These are phyloP conservation scores for Ganoderma lingzhi DNA, from an alignment of 1,284 basidiomycete genomes.

Conservation along the genomic window DNA sequence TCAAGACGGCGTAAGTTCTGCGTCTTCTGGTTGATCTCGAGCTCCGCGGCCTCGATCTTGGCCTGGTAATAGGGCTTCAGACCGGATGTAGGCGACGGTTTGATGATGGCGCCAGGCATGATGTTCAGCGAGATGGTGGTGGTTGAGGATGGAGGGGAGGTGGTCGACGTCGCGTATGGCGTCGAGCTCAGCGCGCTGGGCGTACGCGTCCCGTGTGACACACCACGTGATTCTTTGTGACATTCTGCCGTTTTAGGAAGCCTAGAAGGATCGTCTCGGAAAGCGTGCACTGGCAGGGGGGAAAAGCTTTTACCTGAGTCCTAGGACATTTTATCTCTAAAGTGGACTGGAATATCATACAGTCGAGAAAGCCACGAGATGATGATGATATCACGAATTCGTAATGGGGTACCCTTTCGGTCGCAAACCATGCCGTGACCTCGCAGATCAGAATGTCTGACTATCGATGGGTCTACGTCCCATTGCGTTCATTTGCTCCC, in stretches of 20 bases:
- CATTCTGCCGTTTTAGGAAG: slow-evolving; percentile 17
- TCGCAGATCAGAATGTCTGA: neutral
- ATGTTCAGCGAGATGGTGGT: slow-evolving; percentile 16
- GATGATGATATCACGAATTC: neutral
- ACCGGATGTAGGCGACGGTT: slow-evolving; percentile 62
- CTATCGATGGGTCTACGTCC: neutral
- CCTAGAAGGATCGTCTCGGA: slow-evolving; percentile 28
- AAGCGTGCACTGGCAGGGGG: too few species aligned
- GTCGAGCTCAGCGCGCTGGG: slow-evolving; percentile 10
- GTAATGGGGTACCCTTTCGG: neutral
- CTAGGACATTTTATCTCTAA: too few species aligned
- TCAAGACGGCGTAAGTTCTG: slow-evolving; percentile 96
- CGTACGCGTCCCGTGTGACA: slow-evolving; percentile 34
- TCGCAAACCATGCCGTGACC: neutral
- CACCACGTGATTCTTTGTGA: slow-evolving; percentile 25
- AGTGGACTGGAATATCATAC: neutral
- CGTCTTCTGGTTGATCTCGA: slow-evolving; percentile 95
- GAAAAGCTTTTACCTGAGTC: too few species aligned
- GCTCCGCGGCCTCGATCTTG: slow-evolving; percentile 93
- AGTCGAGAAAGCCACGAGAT: neutral
- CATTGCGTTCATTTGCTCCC: neutral
- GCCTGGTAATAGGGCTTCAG: slow-evolving; percentile 94
- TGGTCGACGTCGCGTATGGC: slow-evolving; percentile 26
- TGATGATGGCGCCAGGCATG: slow-evolving; percentile 61
- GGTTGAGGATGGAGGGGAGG: neutral